Base-by-base conservation (phyloP, 1,284 basidiomycete genomes). In the Microbotryomycetes sp. region DNA sequence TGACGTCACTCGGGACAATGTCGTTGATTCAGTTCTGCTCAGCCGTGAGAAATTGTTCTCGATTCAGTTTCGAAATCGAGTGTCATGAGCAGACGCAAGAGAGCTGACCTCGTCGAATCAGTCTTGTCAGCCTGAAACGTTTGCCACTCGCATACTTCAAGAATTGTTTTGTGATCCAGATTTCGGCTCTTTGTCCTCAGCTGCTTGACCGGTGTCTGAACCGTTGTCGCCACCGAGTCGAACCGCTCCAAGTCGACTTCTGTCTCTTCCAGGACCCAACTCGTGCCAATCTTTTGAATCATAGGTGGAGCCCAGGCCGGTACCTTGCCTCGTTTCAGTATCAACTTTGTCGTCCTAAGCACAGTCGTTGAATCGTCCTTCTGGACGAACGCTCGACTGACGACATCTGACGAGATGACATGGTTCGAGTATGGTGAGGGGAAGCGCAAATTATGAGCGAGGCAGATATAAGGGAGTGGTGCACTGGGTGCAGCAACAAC, bases 271-370 rank as follows among this genome's bases (percentile, higher is more conserved):
- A 68, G 47, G 13, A 68, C 67, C 67, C 67, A 68, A 13, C 55
- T 66, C 28, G 61, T 68, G 11, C 60, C 62, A 21, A 68, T 57
- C 45, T 54, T 31, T 16, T 73, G 68, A 9, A 77, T 66, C 3
- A 73, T 72, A 1, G 67, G 56, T 1, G 76, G 76, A 2, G 76
- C 76, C 76, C 76, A 77, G 47, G 67, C 68, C 1, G 76, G 76
- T 47, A 77, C 65, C 18, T 75, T 76, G n/a, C 76, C 76, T 23
- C 71, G 66, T 61, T 77, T 77, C 60, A 77, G 73, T 48, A 77
- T 67, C 28, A 77, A 69, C 1, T 75, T 69, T 4, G 64, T 66
- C 16, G 74, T 72, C 1, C 73, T 73, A 46, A 73, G 69, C 9
- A 75, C 67, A 21, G 72, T 70, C 11, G 35, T 41, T 41, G 9